Base-by-base conservation (phyloP, 768 basidiomycete species). In the Boletus vinaceobasis region DNA sequence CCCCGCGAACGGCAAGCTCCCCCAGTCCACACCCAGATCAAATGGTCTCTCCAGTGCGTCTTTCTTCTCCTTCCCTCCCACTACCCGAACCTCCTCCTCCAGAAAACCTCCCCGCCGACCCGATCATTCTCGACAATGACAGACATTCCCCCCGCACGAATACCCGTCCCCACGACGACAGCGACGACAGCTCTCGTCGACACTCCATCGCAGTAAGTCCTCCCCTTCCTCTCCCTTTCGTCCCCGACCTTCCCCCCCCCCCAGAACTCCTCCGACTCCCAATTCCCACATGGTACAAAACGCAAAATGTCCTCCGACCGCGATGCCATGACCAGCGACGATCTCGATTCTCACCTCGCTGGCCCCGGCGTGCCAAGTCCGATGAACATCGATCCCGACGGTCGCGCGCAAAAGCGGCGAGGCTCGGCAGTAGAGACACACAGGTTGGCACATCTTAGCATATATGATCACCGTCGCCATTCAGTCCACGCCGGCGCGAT, bases 391-490 rank as follows among this genome's bases (percentile, higher is more conserved):
- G 83, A 86, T 66, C 60, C 74, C 32, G 85, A 88, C 54, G 83
- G 74, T 8, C 90, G 87, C 36, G 83, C 88, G 17, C 81, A 86
- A 44, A 94, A 94, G 70, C 84, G 92, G 60, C 82, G 92, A 45
- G 87, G 90, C 32, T 94, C 93, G 17, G 83, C 87, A 23, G 81
- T 91, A 61, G 92, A 93, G 61, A 85, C 88, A 8, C 83, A 84
- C 53, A 76, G 86, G 48, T 83, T 93, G 61, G 84, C 86, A 14
- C 85, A 88, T 62, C 75, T 91, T 61, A 86, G 81, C 67, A 73
- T 92, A 60, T 71, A 72, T 27, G 82, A 87, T 65, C 89, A 93
- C 67, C 86, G 89, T 48, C 82, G 90, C 57, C 83, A 84, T 65
- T 91, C 90, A 19, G 77, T 85, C 26, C 90, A 91, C 69, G 80